Evolutionary conservation across 805 yeast genomes (phyloP).

Genomic region (Henningerozyma blattae): DNA sequence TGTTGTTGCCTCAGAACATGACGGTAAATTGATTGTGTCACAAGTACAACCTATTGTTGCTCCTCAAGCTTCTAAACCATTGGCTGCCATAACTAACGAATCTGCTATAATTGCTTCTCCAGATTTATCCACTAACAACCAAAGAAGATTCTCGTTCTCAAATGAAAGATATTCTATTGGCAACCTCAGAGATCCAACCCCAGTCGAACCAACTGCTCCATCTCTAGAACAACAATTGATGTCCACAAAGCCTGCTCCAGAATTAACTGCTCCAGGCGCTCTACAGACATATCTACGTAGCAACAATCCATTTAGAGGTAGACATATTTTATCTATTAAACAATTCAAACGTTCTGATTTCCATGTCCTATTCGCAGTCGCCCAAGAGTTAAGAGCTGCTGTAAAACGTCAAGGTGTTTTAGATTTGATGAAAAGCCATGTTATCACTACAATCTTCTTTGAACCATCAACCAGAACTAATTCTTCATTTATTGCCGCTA

Average conservation of each 20-base stretch:
- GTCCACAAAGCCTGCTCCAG: conserved; percentile 60
- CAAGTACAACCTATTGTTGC: conserved; percentile 29
- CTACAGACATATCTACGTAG: conserved; percentile 63
- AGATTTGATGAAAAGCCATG: conserved; percentile 80
- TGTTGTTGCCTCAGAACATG: conserved; percentile 44
- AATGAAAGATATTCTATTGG: conserved; percentile 28
- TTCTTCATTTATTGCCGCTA: conserved; percentile 96
- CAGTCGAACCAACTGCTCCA: conserved; percentile 30
- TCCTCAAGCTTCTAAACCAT: conserved; percentile 28
- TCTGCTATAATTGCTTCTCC: no score
- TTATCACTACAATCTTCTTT: conserved; percentile 89
- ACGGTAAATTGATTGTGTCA: conserved; percentile 46
- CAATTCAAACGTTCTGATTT: conserved; percentile 80
- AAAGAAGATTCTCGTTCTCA: conserved; percentile 41
- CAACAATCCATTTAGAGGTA: conserved; percentile 84
- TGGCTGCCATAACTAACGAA: no score
- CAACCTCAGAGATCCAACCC: no score
- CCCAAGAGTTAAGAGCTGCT: conserved; percentile 94
- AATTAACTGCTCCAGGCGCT: conserved; percentile 67
- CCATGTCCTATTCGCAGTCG: conserved; percentile 88
- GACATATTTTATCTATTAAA: conserved; percentile 77
- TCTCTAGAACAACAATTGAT: conserved; percentile 40
- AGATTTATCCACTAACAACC: no score
- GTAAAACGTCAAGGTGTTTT: conserved; percentile 94
- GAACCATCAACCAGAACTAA: conserved; percentile 98